These are phyloP conservation scores for Phialophora macrospora DNA, from an alignment of 2,329 filamentous ascomycete species.

Conservation along the genomic window DNA sequence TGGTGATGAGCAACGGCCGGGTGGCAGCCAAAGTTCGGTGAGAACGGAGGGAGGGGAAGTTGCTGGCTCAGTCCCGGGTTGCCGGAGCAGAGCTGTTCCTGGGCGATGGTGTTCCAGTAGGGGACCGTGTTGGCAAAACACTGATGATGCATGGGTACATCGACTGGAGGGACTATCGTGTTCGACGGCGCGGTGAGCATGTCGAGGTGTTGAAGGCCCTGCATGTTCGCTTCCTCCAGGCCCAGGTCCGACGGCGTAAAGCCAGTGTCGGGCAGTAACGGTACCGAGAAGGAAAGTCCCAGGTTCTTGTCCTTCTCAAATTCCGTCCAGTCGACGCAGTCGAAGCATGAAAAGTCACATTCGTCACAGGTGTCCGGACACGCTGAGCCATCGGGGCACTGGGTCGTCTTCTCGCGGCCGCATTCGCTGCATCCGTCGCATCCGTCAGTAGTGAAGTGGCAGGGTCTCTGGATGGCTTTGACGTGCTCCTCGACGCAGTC, in stretches of 20 bases:
- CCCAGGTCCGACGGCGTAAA: slow-evolving; percentile 8
- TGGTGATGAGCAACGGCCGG: slow-evolving; percentile 35
- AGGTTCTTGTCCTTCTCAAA: slow-evolving; percentile 36
- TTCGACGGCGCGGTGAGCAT: slow-evolving; percentile 12
- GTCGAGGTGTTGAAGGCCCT: slow-evolving; percentile 17
- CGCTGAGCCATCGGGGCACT: slow-evolving; percentile 25
- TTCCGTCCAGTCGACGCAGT: slow-evolving; percentile 38
- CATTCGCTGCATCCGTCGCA: slow-evolving; percentile 38
- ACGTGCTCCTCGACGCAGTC: slow-evolving; percentile 36
- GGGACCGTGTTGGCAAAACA: slow-evolving; percentile 28
- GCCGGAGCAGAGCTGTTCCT: slow-evolving; percentile 30
- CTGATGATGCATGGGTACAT: slow-evolving; percentile 38
- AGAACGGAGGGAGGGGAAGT: slow-evolving; percentile 29
- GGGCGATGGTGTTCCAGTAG: slow-evolving; percentile 29
- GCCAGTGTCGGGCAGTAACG: slow-evolving; percentile 24
- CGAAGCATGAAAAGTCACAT: slow-evolving; percentile 38
- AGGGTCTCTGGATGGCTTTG: slow-evolving; percentile 23
- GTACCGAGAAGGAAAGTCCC: slow-evolving; percentile 35
- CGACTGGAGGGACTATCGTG: slow-evolving; percentile 27
- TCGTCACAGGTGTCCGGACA: slow-evolving; percentile 37
- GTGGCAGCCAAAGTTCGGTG: slow-evolving; percentile 34
- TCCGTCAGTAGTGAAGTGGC: slow-evolving; percentile 28
- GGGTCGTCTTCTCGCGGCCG: slow-evolving; percentile 31
- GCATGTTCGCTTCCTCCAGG: slow-evolving; percentile 19
- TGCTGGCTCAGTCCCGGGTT: slow-evolving; percentile 23